Evolutionary conservation across 2,329 filamentous ascomycete species (phyloP), one percentile per base, ranked within the genome.

Genomic region (Hypoxylon sp.): DNA sequence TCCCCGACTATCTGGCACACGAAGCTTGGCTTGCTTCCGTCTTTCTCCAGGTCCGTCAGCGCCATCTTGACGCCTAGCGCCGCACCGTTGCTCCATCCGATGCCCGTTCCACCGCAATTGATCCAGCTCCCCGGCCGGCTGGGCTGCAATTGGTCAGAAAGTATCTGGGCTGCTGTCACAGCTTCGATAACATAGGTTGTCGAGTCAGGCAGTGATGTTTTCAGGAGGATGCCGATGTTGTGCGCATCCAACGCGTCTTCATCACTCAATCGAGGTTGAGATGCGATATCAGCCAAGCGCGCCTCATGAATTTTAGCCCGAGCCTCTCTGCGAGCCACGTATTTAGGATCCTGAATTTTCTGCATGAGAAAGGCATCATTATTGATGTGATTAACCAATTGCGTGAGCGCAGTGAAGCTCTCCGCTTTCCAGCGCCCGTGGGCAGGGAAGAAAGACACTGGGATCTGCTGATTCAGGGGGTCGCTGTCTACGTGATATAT

Each of bases 161-260:
- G 88, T 26, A 88, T 85, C 0, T 77, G 77, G 0, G 89, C 88
- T 61, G 91, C 88, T 0, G 92, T 96, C 0, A 96, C 92, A 0
- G 92, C 89, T 78, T 96, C 92, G 44, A 96, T 82, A 2, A 88
- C 89, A 80, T 87, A 95, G 64, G 95, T 91, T 0, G 91, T 91
- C 69, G 70, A 71, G 0, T 61, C 62, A 2, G 70, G 65, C 2
- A 74, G 56, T 1, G 28, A 36, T n/a, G 45, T 51, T 51, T 67
- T 73, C 5, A 75, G 24, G n/a, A 73, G 62, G 8, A 18, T 63
- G 1, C 73, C 72, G 18, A 75, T 55, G 32, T 71, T 74, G 16
- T 74, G 63, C 2, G 52, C 64, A 50, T 74, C 69, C 0, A 77
- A 52, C 1, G 51, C 2, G 6, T 72, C 72, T 1, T 58, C 40